Percentiles rank a stretch among this genome's conserved stretches.
Evolutionary conservation across 2,329 filamentous ascomycete species (phyloP).

Genomic region (Trichoderma hamatum): DNA sequence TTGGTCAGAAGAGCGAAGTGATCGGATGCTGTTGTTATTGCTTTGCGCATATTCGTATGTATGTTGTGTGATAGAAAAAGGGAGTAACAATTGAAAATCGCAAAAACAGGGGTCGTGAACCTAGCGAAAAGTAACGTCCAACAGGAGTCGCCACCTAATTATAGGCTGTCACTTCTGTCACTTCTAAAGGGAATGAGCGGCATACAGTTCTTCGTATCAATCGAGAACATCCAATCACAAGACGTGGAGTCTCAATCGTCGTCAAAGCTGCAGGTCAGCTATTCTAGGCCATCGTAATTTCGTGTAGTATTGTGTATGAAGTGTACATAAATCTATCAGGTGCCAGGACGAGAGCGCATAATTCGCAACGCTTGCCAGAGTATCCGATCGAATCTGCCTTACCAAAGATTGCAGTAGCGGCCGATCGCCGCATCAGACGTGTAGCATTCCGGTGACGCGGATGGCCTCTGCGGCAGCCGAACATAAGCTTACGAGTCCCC

Average conservation of each 20-base stretch:
- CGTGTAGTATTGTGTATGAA: not conserved
- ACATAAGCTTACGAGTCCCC: slow-evolving; percentile 13
- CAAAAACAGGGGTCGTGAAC: not conserved
- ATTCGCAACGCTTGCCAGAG: not conserved
- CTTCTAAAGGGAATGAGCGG: not conserved
- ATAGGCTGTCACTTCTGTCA: slow-evolving; percentile 18
- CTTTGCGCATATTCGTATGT: not conserved
- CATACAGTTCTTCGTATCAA: not conserved
- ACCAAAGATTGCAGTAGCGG: not conserved
- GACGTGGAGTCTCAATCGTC: not conserved
- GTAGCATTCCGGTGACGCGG: not conserved
- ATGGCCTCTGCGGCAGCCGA: slow-evolving; percentile 6
- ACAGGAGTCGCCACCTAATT: not conserved
- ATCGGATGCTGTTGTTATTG: slow-evolving; percentile 1
- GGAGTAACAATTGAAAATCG: not conserved
- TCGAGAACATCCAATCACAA: not conserved
- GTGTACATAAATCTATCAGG: not conserved
- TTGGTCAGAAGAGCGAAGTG: not conserved
- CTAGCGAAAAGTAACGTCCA: not conserved
- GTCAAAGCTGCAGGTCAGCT: not conserved
- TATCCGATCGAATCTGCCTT: not conserved
- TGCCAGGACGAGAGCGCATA: not conserved
- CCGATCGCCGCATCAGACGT: slow-evolving; percentile 1
- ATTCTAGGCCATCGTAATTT: not conserved
- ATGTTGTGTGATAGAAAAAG: not conserved